Conservation (phyloP, 208 protist species). For the Wallacemonas sp. region DNA sequence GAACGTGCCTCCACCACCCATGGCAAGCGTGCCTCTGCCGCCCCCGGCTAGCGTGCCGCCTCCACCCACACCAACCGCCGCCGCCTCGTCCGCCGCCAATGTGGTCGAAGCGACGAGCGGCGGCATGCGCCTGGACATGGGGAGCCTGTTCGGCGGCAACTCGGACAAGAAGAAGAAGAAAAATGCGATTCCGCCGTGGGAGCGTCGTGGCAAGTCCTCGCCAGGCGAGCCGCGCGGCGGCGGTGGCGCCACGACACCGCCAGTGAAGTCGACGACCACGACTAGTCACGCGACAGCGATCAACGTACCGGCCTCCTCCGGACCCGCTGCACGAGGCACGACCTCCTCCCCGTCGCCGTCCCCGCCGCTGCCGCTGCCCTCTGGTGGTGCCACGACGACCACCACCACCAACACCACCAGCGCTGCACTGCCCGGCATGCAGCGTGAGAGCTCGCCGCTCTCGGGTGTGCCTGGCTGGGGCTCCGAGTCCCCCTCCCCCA, state of each 20-base stretch:
- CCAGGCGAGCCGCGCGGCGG: neutral
- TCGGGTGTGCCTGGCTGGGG: neutral
- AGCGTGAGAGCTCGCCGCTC: neutral
- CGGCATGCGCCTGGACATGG: constrained; percentile 53
- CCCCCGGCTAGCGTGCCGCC: constrained; percentile 27
- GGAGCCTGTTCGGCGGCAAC: constrained; percentile 26
- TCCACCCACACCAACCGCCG: constrained; percentile 9
- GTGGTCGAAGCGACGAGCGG: constrained; percentile 27
- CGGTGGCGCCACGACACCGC: neutral
- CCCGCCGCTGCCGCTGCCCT: neutral
- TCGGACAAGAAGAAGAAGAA: constrained; percentile 24
- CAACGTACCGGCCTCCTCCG: neutral
- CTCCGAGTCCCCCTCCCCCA: neutral
- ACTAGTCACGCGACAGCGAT: neutral
- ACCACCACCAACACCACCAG: neutral
- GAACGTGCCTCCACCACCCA: constrained; percentile 33
- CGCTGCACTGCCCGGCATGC: neutral
- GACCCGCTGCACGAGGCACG: too few species aligned
- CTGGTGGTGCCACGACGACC: too few species aligned
- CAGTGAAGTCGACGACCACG: constrained; percentile 15
- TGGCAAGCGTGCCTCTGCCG: constrained; percentile 19
- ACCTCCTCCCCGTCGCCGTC: constrained; percentile 17
- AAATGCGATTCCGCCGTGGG: constrained; percentile 49
- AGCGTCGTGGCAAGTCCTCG: constrained; percentile 23
- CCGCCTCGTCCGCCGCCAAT: too few species aligned